Base-by-base conservation (phyloP, 2,329 filamentous ascomycete species). In the Colletotrichum ledebouriae region DNA sequence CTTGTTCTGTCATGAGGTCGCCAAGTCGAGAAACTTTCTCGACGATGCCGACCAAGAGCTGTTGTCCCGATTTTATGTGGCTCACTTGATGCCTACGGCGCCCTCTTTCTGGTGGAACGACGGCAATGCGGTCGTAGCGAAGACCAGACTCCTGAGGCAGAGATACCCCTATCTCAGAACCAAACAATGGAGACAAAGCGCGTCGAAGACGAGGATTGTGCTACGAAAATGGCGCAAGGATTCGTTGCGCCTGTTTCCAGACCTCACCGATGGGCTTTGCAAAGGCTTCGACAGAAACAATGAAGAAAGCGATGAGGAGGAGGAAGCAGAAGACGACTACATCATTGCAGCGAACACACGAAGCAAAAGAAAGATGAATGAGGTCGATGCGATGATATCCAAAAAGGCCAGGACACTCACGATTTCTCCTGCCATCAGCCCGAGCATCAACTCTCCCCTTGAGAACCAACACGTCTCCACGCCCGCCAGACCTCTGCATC, bases 141-240 rank as follows among this genome's bases (percentile, higher is more conserved):
- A 17, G 1, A 56, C 6, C 12, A 9, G 20, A 22, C 55, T 69
- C 3, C 49, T 65, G 1, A 2, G 13, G 6, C 10, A 55, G 15
- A 44, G 17, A 15, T 60, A 69, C 12, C 66, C 66, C 1, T 15
- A n/a, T 12, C 11, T 66, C 11, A 5, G 49, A n/a, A 33, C 13
- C 6, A 12, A 7, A 6, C 3, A 6, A 17, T 69, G 66, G 66
- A 69, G 59, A 25, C 4, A 15, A 10, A 39, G 11, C 34, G 20
- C 4, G 7, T 6, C 2, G 1, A 60, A 66, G n/a, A 42, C 41
- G 7, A 60, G n/a, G 7, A 25, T 33, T 2, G 17, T 66, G 12
- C 66, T 69, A 25, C 22, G 17, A 20, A 33, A 9, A 9, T 69
- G 66, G 66, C 66, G 66, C 25, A 17, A 57, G 39, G 66, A 69